Conservation (phyloP, 148 eudicot species). For the Fagopyrum esculentum region DNA sequence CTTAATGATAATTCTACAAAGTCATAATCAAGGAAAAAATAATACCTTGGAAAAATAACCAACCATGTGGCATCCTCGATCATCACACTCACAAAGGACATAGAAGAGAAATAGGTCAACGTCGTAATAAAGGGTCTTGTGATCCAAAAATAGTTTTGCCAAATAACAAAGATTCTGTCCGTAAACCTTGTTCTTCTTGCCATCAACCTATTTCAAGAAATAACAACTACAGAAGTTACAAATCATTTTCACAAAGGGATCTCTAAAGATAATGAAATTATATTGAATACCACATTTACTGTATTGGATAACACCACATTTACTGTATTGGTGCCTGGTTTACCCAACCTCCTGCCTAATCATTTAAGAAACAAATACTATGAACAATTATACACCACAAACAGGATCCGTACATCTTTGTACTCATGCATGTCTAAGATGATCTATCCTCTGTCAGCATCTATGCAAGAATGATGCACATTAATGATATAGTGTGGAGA, state of each 20-base stretch:
- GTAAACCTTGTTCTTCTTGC: constrained; percentile 95
- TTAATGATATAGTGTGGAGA: background rate
- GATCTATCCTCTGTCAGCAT: background rate
- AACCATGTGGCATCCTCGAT: constrained; percentile 99
- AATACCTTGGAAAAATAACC: constrained; percentile 95
- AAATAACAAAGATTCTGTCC: constrained; percentile 96
- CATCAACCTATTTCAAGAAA: constrained; percentile 70
- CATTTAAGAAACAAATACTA: background rate
- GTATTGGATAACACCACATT: background rate
- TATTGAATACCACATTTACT: background rate
- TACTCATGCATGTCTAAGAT: background rate
- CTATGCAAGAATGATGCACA: background rate
- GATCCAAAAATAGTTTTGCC: constrained; percentile 93
- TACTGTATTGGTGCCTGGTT: background rate
- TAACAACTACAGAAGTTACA: constrained; percentile 1
- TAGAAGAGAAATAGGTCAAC: constrained; percentile 91
- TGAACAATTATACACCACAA: background rate
- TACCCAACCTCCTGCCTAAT: background rate
- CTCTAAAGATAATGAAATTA: background rate
- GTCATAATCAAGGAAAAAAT: background rate
- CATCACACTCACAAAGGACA: constrained; percentile 93
- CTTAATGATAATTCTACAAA: background rate
- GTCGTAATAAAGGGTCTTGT: constrained; percentile 96
- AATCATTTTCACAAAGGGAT: background rate
- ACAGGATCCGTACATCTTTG: background rate